phyloP scores from a whole-genome alignment of 1,284 basidiomycete genomes.

The Tilletia indica region DNA sequence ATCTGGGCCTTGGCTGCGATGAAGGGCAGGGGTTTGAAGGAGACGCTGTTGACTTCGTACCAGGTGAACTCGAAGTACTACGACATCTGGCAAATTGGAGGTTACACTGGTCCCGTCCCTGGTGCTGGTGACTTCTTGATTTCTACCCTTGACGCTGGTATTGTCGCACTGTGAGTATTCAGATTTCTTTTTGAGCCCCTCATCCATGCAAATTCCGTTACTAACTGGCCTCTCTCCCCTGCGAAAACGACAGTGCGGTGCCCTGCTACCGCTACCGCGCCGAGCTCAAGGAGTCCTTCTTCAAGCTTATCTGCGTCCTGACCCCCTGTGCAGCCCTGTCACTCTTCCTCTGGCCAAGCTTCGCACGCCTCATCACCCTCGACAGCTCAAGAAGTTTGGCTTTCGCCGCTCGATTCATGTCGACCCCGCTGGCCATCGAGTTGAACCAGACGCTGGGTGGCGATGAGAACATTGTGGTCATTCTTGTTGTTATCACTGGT shows the following conservation, averaged over 20 bases:
- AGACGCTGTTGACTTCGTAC: constrained; percentile 31
- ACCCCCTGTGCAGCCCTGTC: constrained; percentile 34
- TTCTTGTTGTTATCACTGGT: constrained; percentile 48
- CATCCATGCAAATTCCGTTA: not conserved
- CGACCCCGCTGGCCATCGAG: constrained; percentile 46
- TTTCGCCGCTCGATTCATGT: constrained; percentile 44
- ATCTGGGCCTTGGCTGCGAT: constrained; percentile 42
- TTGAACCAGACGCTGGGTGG: constrained; percentile 37
- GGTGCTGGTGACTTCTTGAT: constrained; percentile 46
- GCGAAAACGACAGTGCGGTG: constrained; percentile 25
- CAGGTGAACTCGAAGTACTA: constrained; percentile 39
- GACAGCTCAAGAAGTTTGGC: constrained; percentile 32
- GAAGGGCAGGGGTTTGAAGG: constrained; percentile 26
- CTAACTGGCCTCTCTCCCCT: too few relatives aligned
- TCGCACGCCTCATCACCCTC: constrained; percentile 34
- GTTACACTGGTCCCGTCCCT: constrained; percentile 41
- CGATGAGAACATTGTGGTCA: constrained; percentile 43
- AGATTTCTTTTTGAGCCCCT: not conserved
- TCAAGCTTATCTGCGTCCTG: constrained; percentile 35
- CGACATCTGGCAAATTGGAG: constrained; percentile 30
- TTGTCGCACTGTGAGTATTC: constrained; percentile 32
- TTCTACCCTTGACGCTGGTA: constrained; percentile 43
- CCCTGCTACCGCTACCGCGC: constrained; percentile 46
- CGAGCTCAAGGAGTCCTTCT: constrained; percentile 35
- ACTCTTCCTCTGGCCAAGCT: constrained; percentile 39